Evolutionary conservation across 1,284 basidiomycete genomes (phyloP), one percentile per base, ranked within the genome.

Genomic region (Inonotus obliquus): DNA sequence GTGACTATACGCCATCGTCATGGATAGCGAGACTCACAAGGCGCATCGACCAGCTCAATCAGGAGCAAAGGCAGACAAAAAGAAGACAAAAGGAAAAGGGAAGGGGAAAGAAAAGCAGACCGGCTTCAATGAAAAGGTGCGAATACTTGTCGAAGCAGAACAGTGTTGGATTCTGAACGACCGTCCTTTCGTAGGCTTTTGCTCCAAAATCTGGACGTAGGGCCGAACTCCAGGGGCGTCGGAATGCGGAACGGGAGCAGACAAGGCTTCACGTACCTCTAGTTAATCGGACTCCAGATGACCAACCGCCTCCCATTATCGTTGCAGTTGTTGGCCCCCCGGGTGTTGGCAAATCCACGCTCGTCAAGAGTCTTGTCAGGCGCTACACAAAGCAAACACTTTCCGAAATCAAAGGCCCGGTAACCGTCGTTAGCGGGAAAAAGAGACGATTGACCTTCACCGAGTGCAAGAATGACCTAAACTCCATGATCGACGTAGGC

Each of bases 261-360:
- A 93, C 93, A 11, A 83, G 95, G 41, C 82, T 98, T 1, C 97
- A 99, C 75, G 97, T 99, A 1, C 97, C 97, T 4, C 83, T 98
- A 37, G 92, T 98, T 55, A 91, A 98, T 72, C 84, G 97, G 62
- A 98, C 95, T 9, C 94, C 96, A 2, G 91, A 94, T 59, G 91
- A 94, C 65, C 83, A 89, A 56, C 94, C 96, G 1, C 96, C 97
- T 13, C 97, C 97, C 1, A 87, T 98, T 67, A 87, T 99, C 63
- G 87, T 99, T 47, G 96, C 96, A n/a, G 85, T 99, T 57, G 96
- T 98, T 54, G 97, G 97, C 0, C 96, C 97, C 14, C 91, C 96
- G 6, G 97, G 97, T 19, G 97, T 95, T 21, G 97, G 97, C 61
- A 99, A 99, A 76, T 93, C 94, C 0, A 99, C 96, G 1, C 81